These are phyloP conservation scores for Neospora caninum DNA, from an alignment of 169 alveolate species.

Conservation along the genomic window DNA sequence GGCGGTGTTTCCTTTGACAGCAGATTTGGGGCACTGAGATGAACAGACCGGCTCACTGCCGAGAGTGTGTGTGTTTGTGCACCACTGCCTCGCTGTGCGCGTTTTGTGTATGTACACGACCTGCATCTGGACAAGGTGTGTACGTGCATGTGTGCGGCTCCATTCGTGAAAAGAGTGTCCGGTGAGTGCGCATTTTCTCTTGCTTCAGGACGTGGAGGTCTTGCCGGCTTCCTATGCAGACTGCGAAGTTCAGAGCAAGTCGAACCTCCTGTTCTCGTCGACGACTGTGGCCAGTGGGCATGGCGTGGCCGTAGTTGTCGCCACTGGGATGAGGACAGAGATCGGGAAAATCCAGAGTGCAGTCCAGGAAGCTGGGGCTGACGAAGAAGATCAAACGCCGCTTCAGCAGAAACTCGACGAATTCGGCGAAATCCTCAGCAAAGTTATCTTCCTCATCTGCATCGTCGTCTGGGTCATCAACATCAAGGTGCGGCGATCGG, in stretches of 20 bases:
- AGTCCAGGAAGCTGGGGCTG: slow-evolving; percentile 94
- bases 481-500: slow-evolving; percentile 75
- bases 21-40: too few relatives aligned
- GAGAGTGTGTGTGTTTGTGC: too few relatives aligned
- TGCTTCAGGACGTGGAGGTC: slow-evolving; percentile 73
- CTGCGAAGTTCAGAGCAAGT: slow-evolving; percentile 83
- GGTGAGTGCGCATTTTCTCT: too few relatives aligned
- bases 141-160: too few relatives aligned
- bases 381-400: slow-evolving; percentile 95
- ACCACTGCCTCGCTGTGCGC: too few relatives aligned
- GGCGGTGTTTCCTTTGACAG: too few relatives aligned
- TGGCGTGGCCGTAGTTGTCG: slow-evolving; percentile 93
- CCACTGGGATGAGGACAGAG: slow-evolving; percentile 98
- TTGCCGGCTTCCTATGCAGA: slow-evolving; percentile 71
- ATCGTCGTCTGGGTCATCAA: slow-evolving; percentile 97
- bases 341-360: slow-evolving; percentile 97
- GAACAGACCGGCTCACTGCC: too few relatives aligned
- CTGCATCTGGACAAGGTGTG: too few relatives aligned
- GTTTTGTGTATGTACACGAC: too few relatives aligned
- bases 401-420: slow-evolving; percentile 95
- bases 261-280: slow-evolving; percentile 90
- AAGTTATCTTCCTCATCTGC: slow-evolving; percentile 91
- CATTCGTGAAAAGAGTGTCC: too few relatives aligned
- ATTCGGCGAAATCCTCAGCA: slow-evolving; percentile 94
- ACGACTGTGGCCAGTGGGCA: slow-evolving; percentile 94